Conservation (phyloP, 306 rosid species). For the Castanea mollissima region DNA sequence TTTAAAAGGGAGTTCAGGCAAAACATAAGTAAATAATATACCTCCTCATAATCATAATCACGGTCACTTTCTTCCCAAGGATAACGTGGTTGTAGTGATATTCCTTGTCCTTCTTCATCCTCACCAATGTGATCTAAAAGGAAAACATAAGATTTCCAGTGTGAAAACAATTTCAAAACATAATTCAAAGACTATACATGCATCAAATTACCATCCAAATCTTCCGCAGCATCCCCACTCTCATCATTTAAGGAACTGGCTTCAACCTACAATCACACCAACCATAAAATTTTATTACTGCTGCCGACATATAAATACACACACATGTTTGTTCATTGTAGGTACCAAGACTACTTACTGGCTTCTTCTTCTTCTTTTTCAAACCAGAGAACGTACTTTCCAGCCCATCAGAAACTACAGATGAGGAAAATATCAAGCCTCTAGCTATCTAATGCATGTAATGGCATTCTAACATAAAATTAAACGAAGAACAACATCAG, state of each 20-base stretch:
- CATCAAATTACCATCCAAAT: constrained; percentile 55
- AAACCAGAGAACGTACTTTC: constrained; percentile 79
- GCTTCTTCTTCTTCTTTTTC: constrained; percentile 95
- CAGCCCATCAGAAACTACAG: constrained; percentile 80
- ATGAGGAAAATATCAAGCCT: constrained; percentile 13
- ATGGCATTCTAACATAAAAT: constrained; percentile 5
- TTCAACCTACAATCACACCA: constrained; percentile 59
- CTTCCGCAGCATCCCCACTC: constrained; percentile 57
- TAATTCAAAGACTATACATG: neutral
- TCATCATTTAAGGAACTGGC: constrained; percentile 63
- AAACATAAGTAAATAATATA: neutral
- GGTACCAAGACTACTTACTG: constrained; percentile 40
- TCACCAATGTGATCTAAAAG: constrained; percentile 56
- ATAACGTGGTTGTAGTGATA: constrained; percentile 40
- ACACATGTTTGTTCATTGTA: neutral
- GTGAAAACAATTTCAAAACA: neutral
- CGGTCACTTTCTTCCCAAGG: constrained; percentile 98
- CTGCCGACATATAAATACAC: neutral
- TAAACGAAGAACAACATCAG: neutral
- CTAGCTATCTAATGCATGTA: neutral
- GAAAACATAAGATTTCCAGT: constrained; percentile 7
- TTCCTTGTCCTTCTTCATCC: constrained; percentile 58
- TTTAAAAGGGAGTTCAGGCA: neutral
- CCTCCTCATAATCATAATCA: constrained; percentile 91
- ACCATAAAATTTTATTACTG: constrained; percentile 3